Base-by-base conservation (phyloP, 1,284 basidiomycete species). In the Gomphus sp. region DNA sequence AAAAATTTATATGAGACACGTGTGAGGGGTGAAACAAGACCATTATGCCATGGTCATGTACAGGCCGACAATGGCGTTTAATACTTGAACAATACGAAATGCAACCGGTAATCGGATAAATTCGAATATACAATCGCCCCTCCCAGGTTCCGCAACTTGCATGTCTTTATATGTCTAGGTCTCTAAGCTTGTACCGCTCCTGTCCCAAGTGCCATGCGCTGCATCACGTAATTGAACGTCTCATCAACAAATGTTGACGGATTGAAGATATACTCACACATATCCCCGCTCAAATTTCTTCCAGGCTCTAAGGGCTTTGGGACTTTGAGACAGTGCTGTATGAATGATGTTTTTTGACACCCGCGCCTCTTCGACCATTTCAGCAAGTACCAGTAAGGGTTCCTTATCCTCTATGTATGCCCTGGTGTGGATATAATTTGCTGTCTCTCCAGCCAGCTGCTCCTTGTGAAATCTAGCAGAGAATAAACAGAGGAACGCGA, bases 391-490 rank as follows among this genome's bases (percentile, higher is more conserved):
- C 47, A 62, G 52, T 25, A 55, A 28, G 18, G 60, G 62, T 11
- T 28, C 49, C 39, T 56, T 59, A 14, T 60, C 54, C 7, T 54
- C 60, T 11, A 52, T 54, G 8, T 53, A 41, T 18, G 60, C 62
- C 7, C 60, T 51, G n/a, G 51, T 54, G 60, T 61, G 60, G 43
- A 63, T 48, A 48, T 61, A 61, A 33, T 59, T 61, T 11, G 33
- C 45, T 4, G 50, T 59, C 28, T 61, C 60, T n/a, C 55, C 53
- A 7, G 37, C 44, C 1, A 59, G 52, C 36, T 61, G 57, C 28
- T 61, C 60, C 50, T 58, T 58, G 39, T 58, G 49, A 47, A 59
- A 70, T 55, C 66, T 77, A 43, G 41, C 16, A 43, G 41, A n/a
- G 28, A 28, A 28, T 28, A 28, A 28, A 2, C 28, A 28, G 28